These are phyloP conservation scores for Ogataea methanolica DNA, from an alignment of 805 yeast genomes.

Conservation along the genomic window DNA sequence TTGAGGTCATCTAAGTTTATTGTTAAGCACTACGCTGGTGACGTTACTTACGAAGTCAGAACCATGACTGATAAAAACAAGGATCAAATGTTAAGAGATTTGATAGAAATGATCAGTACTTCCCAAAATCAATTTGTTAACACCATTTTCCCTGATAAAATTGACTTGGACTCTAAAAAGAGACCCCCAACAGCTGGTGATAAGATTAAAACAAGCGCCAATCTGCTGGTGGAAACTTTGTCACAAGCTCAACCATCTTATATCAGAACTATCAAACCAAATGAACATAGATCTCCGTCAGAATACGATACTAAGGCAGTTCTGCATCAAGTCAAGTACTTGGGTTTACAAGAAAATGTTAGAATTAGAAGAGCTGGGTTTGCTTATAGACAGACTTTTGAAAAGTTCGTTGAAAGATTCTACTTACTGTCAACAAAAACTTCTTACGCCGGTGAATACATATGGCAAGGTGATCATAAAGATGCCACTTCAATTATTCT, in stretches of 20 bases:
- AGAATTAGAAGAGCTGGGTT: conserved; percentile 98
- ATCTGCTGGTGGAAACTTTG: conserved; percentile 80
- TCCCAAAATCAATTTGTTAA: conserved; percentile 63
- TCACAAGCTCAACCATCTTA: conserved; percentile 93
- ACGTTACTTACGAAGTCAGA: conserved; percentile 84
- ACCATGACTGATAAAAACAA: conserved; percentile 97
- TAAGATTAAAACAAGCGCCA: conserved; percentile 88
- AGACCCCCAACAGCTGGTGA: conserved; percentile 97
- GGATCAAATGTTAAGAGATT: conserved; percentile 86
- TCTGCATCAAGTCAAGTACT: conserved; percentile 89
- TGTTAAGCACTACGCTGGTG: conserved; percentile 97
- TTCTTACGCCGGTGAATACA: conserved; percentile 81
- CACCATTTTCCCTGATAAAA: conserved; percentile 56
- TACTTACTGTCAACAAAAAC: conserved; percentile 82
- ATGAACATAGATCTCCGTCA: conserved; percentile 83
- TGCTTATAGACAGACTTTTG: conserved; percentile 95
- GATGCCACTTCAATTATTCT: conserved; percentile 49
- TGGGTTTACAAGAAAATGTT: conserved; percentile 95
- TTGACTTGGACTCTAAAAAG: conserved; percentile 61
- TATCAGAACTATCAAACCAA: conserved; percentile 96
- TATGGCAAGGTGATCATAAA: conserved; percentile 52
- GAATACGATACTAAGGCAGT: conserved; percentile 90
- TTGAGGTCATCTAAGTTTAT: conserved; percentile 82
- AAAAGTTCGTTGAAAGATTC: conserved; percentile 92
- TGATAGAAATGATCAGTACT: conserved; percentile 71